phyloP scores from a whole-genome alignment of 441 rosid genomes.

The Isatis lusitanica region DNA sequence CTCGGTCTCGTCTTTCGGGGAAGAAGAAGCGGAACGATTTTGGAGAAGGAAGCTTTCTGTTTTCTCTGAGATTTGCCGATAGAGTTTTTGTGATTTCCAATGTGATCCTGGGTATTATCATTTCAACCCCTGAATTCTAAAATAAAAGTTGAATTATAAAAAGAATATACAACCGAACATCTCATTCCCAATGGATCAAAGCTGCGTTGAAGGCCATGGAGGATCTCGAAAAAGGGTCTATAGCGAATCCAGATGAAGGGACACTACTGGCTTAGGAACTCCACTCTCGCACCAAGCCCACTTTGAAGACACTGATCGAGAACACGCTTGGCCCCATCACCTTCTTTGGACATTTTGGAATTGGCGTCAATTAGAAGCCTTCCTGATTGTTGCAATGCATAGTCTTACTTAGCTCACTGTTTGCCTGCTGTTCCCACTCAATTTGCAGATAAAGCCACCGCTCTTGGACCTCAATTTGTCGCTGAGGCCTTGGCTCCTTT shows the following conservation, averaged over 20 bases:
- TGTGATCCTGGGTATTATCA: no score
- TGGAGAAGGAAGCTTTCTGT: no score
- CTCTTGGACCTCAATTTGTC: slow-evolving; percentile 95
- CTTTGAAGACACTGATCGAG: slow-evolving; percentile 54
- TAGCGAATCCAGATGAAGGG: slow-evolving; percentile 98
- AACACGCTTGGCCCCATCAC: slow-evolving; percentile 62
- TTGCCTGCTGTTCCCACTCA: no score
- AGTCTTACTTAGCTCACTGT: neutral
- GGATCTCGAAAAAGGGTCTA: slow-evolving; percentile 85
- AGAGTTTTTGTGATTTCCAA: slow-evolving; percentile 34
- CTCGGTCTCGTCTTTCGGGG: slow-evolving; percentile 63
- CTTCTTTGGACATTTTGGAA: neutral
- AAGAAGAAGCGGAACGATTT: slow-evolving; percentile 2
- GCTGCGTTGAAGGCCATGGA: slow-evolving; percentile 77
- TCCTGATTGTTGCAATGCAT: neutral
- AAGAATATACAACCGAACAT: no score
- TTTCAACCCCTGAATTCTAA: no score
- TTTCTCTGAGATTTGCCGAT: slow-evolving; percentile 6
- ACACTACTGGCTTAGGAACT: slow-evolving; percentile 89
- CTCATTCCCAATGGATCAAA: no score
- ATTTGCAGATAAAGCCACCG: slow-evolving; percentile 82
- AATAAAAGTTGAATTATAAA: no score
- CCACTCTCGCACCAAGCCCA: slow-evolving; percentile 67
- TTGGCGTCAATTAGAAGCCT: neutral
- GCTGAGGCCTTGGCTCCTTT: slow-evolving; percentile 98